These are phyloP conservation scores for Murraya paniculata DNA, from an alignment of 345 rosid genomes.

Conservation along the genomic window DNA sequence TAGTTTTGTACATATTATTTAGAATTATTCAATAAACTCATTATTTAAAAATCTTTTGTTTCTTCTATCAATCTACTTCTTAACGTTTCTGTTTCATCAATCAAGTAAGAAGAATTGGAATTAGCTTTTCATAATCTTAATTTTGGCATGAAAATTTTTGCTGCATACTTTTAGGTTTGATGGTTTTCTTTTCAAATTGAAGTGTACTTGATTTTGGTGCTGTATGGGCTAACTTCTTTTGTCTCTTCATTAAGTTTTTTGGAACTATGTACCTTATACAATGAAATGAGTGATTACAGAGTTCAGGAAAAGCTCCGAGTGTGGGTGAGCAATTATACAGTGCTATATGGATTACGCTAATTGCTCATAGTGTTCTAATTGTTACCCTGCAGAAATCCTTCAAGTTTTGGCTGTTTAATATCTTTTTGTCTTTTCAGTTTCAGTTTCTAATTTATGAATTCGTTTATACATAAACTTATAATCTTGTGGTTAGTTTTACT, in stretches of 20 bases:
- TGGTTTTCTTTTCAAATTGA: not conserved
- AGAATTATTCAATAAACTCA: too few species aligned
- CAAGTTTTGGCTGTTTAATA: not conserved
- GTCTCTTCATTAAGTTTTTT: conserved; percentile 46
- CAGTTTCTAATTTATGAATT: too few species aligned
- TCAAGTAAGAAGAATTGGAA: conserved; percentile 54
- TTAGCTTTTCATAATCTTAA: not conserved
- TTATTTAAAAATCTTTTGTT: too few species aligned
- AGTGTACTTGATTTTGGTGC: not conserved
- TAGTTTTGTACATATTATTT: too few species aligned
- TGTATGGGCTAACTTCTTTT: conserved; percentile 15
- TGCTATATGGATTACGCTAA: not conserved
- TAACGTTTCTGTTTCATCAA: too few species aligned
- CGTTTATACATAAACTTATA: too few species aligned
- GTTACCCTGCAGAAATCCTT: not conserved
- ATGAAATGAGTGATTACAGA: conserved; percentile 75
- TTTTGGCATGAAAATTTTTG: conserved; percentile 7
- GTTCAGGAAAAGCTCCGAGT: conserved; percentile 72
- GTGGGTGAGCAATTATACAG: conserved; percentile 45
- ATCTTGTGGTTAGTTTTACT: too few species aligned
- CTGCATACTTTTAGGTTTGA: conserved; percentile 7
- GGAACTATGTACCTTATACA: conserved; percentile 83
- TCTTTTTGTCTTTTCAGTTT: not conserved
- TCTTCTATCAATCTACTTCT: too few species aligned
- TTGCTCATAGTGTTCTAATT: not conserved